Evolutionary conservation across 257 asterid species (phyloP), one percentile per base, ranked within the genome.

Genomic region (Linaria vulgaris): DNA sequence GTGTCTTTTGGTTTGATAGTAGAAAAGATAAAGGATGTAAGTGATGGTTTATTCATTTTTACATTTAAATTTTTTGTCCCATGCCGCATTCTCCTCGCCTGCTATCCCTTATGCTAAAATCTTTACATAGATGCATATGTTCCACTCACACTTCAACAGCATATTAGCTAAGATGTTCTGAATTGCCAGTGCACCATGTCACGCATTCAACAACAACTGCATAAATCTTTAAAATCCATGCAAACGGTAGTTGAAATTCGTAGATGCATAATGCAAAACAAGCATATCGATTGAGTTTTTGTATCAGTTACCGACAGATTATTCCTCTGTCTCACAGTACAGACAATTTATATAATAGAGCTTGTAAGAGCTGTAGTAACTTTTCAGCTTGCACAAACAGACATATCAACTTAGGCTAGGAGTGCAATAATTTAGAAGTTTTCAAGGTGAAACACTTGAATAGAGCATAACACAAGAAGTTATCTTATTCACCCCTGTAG

Each of bases 401-500:
- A 34, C 59, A 44, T 61, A 37, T 15, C 17, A 39, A 21, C 31
- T n/a, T n/a, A n/a, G n/a, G n/a, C n/a, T n/a, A n/a, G n/a, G n/a
- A 31, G 48, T 55, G 59, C 49, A 45, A 59, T 59, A 5, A 54
- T 13, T 57, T 49, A 56, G 51, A 74, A 74, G 56, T 54, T 54
- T 52, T 47, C 72, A 54, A 64, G 61, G 41, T 61, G 19, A 41
- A 16, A 56, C 47, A 53, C 61, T 57, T 20, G 56, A 66, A 37
- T 64, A 65, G 30, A 48, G 37, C 44, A 68, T 43, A 48, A 59
- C 17, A 67, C 37, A n/a, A 12, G 45, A 45, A 59, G 60, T 1
- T 51, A 67, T 60, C 66, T 73, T 74, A 77, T 73, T 73, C 63
- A 48, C 59, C 69, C 76, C 56, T 52, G n/a, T n/a, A 9, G 50